Evolutionary conservation across 164 flowering plant genomes (phyloP), one percentile per base, ranked within the genome.

Genomic region (Magnolia kwangsiensis): DNA sequence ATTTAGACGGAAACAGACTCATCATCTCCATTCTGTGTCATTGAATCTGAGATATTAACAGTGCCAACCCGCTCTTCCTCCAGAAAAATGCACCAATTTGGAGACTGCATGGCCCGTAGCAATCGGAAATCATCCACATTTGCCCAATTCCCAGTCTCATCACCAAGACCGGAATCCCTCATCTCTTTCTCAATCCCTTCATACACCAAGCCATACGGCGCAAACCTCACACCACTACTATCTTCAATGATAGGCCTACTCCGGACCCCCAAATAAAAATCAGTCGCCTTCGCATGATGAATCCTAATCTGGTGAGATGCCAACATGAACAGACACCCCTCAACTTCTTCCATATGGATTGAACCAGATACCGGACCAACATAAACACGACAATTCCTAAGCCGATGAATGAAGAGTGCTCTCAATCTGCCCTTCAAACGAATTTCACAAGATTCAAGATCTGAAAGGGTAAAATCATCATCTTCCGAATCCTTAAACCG

Each of bases 251-350:
- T 94, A 0, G 99, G 97, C 74, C 92, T 86, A 72, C 98, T 94
- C 79, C 97, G 84, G 51, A 90, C 93, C 49, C 98, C 83, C 63
- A 96, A 83, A 78, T 92, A 91, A 74, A 92, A 94, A 80, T 91
- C 94, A 50, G 90, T 82, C n/a, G 45, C 61, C 79, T 82, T 89
- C 1, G 93, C 97, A 77, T 76, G 76, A 79, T 96, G 97, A 71
- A 96, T 89, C 83, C 99, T 79, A 58, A 93, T 91, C 82, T 96
- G 97, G 86, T 96, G 99, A 19, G 98, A 92, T 1, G 98, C 96
- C 85, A 94, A 67, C 74, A 90, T 85, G 77, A 96, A 89, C 23
- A 87, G 77, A 78, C 96, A 90, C 21, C 76, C 85, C 71, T 92
- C 95, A 23, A 80, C 98, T 19, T 88, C 92, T 81, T 96, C 99